Base-by-base conservation (phyloP, 192 early-diverging fungal genomes). In the Blastocladiella britannica region DNA sequence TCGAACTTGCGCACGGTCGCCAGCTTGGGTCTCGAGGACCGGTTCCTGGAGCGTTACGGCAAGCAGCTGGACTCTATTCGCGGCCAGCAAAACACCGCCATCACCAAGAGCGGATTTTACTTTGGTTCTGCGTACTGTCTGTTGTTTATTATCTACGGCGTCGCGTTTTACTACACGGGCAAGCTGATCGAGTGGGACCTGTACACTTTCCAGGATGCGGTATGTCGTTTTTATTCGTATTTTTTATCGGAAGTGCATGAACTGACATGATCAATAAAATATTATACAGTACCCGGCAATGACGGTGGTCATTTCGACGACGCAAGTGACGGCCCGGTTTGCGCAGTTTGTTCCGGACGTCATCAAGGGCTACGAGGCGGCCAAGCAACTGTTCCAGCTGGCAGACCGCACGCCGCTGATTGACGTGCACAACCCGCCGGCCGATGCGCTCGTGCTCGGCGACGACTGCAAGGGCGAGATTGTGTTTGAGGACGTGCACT, bases 1-100 rank as follows among this genome's bases (percentile, higher is more conserved):
- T 65, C 75, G 20, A 82, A 86, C 56, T 82, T 95, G 24, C 85
- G 87, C 52, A 95, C 92, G 1, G 83, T 95, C n/a, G 78, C 84
- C 26, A 72, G 86, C 5, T 72, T 95, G 28, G 83, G 75, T 20
- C 78, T 80, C 54, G 82, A 91, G 66, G 62, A 68, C 22, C 64
- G 66, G 26, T 93, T 96, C 64, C 76, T 81, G 56, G 58, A 67
- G 20, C 67, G 71, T 29, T 95, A 85, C 61, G 59, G 65, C n/a
- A 63, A 65, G 3, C 79, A 78, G 53, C 81, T 82, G 55, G 60
- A 72, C 1, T 70, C 64, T n/a, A n/a, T n/a, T n/a, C n/a, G n/a
- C n/a, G n/a, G n/a, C n/a, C n/a, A n/a, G n/a, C n/a, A n/a, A n/a
- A n/a, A n/a, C n/a, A n/a, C n/a, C n/a, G n/a, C n/a, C n/a, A n/a